Conservation (phyloP, 164 flowering plant genomes). For the Warburgia ugandensis region DNA sequence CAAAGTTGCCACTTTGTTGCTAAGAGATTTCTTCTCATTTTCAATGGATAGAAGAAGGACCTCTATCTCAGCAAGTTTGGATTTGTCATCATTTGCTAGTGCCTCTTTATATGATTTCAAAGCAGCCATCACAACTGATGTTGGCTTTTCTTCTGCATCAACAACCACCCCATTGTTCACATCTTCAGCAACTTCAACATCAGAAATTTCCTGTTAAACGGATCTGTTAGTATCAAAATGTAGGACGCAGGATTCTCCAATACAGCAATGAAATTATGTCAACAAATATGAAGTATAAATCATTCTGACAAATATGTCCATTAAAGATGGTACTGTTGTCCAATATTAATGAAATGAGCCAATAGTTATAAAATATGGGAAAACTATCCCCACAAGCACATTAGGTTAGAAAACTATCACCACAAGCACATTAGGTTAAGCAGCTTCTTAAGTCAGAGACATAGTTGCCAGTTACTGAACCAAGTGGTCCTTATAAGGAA, state of each 20-base stretch:
- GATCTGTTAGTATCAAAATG: conserved; percentile 7
- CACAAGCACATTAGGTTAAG: too few species aligned
- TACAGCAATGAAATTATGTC: too few species aligned
- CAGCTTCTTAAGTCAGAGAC: too few species aligned
- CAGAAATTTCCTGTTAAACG: conserved; percentile 45
- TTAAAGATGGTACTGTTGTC: too few species aligned
- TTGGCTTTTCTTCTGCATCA: conserved; percentile 37
- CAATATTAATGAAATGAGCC: too few species aligned
- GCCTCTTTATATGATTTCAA: conserved; percentile 79
- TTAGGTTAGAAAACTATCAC: too few species aligned
- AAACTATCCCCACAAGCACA: too few species aligned
- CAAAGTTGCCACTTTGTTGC: conserved; percentile 36
- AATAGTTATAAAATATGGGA: too few species aligned
- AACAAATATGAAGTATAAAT: too few species aligned
- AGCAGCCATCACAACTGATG: conserved; percentile 35
- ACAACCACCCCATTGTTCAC: conserved; percentile 28
- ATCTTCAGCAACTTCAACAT: conserved; percentile 37
- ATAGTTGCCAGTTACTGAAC: too few species aligned
- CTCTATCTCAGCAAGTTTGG: conserved; percentile 57
- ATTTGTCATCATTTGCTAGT: conserved; percentile 46
- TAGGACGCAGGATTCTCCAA: neutral
- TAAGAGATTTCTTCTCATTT: conserved; percentile 57
- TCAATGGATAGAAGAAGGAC: conserved; percentile 50
- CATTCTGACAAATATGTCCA: too few species aligned
- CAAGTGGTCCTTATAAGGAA: too few species aligned